Evolutionary conservation across 208 protist genomes (phyloP).

Genomic region (Wallacemonas sp.): DNA sequence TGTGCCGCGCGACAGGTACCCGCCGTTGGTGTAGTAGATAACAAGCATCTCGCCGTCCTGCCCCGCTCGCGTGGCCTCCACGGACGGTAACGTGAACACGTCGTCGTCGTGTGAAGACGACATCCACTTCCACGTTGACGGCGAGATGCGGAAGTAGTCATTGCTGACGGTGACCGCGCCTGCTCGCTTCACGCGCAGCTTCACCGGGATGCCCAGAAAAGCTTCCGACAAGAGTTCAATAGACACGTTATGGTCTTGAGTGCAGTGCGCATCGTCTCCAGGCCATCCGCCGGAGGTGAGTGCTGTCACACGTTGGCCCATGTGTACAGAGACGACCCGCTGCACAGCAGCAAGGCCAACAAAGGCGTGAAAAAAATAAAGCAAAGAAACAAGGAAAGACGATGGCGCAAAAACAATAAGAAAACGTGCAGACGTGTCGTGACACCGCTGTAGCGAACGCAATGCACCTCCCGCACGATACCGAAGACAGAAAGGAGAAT

Average conservation of each 20-base stretch:
- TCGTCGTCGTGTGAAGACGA: background rate
- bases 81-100: background rate
- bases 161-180: background rate
- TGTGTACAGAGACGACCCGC: too few relatives aligned
- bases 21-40: background rate
- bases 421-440: too few relatives aligned
- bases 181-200: background rate
- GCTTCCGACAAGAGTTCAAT: background rate
- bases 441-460: too few relatives aligned
- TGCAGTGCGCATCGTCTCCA: background rate
- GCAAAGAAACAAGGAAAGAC: background rate
- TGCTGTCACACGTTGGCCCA: background rate
- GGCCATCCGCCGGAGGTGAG: background rate
- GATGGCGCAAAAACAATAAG: background rate
- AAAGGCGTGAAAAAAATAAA: constrained; percentile 13
- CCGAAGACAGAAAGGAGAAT: too few relatives aligned
- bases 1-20: background rate
- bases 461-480: too few relatives aligned
- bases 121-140: background rate
- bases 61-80: background rate
- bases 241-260: background rate
- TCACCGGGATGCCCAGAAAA: background rate
- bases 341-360: background rate
- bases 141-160: background rate
- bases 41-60: background rate